Evolutionary conservation across 805 yeast species (phyloP).

Genomic region (Suhomyces pyralidae): DNA sequence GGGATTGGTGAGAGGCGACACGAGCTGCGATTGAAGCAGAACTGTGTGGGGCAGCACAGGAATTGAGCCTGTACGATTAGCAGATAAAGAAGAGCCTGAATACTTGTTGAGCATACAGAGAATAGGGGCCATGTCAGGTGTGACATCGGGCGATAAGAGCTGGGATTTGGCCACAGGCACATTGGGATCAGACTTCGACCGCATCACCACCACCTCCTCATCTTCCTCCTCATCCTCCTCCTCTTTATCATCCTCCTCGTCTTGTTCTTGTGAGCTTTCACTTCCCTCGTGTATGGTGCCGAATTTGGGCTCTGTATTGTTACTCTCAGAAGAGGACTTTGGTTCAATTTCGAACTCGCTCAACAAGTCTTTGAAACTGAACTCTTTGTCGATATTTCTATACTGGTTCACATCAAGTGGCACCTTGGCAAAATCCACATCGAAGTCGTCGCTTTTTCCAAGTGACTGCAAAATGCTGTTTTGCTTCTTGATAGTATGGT

Average conservation of each 20-base stretch:
- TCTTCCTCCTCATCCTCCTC: background rate
- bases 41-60: slow-evolving; percentile 21
- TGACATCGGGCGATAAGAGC: slow-evolving; percentile 34
- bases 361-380: slow-evolving; percentile 41
- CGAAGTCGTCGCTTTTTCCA: slow-evolving; percentile 22
- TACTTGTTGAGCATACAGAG: slow-evolving; percentile 27
- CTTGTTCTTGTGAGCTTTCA: background rate
- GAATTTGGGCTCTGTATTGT: background rate
- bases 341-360: background rate
- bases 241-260: background rate
- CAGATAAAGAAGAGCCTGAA: slow-evolving; percentile 4
- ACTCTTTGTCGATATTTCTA: slow-evolving; percentile 57
- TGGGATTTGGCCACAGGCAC: slow-evolving; percentile 7
- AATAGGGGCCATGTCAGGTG: slow-evolving; percentile 37
- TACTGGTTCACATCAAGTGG: slow-evolving; percentile 58
- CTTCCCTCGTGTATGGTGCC: slow-evolving; percentile 11
- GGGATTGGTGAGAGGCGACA: slow-evolving; percentile 22
- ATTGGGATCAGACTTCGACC: background rate
- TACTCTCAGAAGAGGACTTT: background rate
- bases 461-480: slow-evolving; percentile 37
- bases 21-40: slow-evolving; percentile 17
- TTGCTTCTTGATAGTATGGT: slow-evolving; percentile 53
- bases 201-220: background rate
- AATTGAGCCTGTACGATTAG: slow-evolving; percentile 6
- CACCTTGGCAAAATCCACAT: slow-evolving; percentile 49